Conservation (phyloP, 306 rosid species). For the Cicer judaicum region DNA sequence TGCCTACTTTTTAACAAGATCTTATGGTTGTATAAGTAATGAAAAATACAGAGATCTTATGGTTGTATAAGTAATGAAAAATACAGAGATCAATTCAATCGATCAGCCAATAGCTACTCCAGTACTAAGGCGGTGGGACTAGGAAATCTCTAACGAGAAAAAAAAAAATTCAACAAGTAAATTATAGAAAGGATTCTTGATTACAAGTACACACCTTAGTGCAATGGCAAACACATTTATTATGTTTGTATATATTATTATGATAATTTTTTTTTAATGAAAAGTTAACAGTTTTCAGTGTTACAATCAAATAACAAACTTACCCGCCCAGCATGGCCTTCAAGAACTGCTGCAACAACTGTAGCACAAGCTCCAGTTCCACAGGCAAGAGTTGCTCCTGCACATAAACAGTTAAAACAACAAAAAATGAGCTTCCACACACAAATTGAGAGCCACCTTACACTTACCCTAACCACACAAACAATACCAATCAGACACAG, state of each 20-base stretch:
- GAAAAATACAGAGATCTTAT: background rate
- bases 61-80: background rate
- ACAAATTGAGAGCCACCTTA: slow-evolving; percentile 10
- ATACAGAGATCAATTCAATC: background rate
- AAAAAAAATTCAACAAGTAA: background rate
- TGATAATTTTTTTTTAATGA: background rate
- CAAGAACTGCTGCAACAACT: slow-evolving; percentile 94
- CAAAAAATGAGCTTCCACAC: background rate
- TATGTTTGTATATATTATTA: background rate
- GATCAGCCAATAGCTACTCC: background rate
- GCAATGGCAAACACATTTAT: slow-evolving; percentile 7
- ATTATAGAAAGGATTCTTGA: slow-evolving; percentile 17
- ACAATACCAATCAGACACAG: slow-evolving; percentile 21
- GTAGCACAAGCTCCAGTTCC: slow-evolving; percentile 98
- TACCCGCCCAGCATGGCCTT: slow-evolving; percentile 89
- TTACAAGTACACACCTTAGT: background rate
- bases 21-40: background rate
- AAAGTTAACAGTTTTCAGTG: slow-evolving; percentile 14
- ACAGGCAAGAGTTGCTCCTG: slow-evolving; percentile 95
- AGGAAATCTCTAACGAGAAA: background rate
- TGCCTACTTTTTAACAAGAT: background rate
- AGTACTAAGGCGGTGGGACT: background rate
- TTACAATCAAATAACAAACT: slow-evolving; percentile 43
- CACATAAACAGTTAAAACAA: slow-evolving; percentile 24
- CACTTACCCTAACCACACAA: slow-evolving; percentile 3